Evolutionary conservation across 345 rosid genomes (phyloP), one percentile per base, ranked within the genome.

Genomic region (Citrus unshiu): DNA sequence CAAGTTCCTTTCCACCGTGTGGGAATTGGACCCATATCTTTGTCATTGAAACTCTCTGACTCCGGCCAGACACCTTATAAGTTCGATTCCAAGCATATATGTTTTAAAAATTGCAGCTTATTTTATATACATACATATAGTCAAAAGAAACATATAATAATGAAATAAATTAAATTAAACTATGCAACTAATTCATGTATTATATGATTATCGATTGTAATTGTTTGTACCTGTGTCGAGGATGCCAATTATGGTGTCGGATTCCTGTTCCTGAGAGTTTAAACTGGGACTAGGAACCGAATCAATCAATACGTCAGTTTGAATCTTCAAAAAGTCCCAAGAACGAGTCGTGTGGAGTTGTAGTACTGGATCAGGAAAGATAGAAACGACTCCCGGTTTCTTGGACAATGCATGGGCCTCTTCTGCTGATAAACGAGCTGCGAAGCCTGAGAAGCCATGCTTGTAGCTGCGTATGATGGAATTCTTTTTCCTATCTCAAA

Each of bases 321-420:
- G 91, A 66, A 89, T 86, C 81, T 88, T 90, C 78, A 93, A 86
- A 82, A 95, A 95, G 79, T 95, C 98, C 98, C 98, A 95, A 9
- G 98, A 95, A 61, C 94, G 98, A 72, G 98, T 93, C 6, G 98
- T 95, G 83, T 93, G 97, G 83, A 91, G 93, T 70, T 88, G 88
- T 24, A 85, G 78, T 51, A 82, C 64, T 6, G 91, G 88, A 68
- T 92, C 95, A 29, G 92, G 90, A 80, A 93, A 91, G 24, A 95
- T 93, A 0, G 95, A 95, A 16, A 88, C 88, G 10, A 92, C 97
- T 75, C 91, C 98, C 0, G 84, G 89, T 82, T 85, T 86, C 67
- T 83, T 67, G 14, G 95, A 87, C 58, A 93, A 78, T 30, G 83
- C 65, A 29, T 67, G 79, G 13, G 93, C 98, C 79, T 95, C 98